These are phyloP conservation scores for Lagerstroemia speciosa DNA, from an alignment of 345 rosid genomes.

Conservation along the genomic window DNA sequence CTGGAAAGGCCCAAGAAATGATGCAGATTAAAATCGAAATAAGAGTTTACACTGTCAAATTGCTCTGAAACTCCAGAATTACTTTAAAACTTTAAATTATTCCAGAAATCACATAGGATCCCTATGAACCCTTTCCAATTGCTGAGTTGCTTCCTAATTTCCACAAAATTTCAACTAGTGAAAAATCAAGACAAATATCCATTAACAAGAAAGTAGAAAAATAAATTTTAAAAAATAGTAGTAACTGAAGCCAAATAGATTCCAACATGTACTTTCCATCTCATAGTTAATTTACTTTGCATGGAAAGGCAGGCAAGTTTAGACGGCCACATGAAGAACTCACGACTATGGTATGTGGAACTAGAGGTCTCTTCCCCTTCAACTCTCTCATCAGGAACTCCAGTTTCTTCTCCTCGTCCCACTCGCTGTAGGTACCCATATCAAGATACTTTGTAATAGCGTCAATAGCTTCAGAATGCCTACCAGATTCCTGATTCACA, in stretches of 20 bases:
- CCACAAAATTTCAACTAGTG: background rate
- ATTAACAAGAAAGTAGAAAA: background rate
- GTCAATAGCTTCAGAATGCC: slow-evolving; percentile 81
- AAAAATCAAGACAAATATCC: background rate
- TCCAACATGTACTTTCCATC: background rate
- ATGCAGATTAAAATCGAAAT: background rate
- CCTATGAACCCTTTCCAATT: background rate
- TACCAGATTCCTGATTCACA: slow-evolving; percentile 64
- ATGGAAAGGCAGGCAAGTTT: background rate
- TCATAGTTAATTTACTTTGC: slow-evolving; percentile 1
- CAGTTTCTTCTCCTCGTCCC: slow-evolving; percentile 91
- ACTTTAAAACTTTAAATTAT: too few relatives aligned
- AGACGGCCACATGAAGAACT: slow-evolving; percentile 8
- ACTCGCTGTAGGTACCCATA: slow-evolving; percentile 88
- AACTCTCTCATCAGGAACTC: slow-evolving; percentile 76
- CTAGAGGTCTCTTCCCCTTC: slow-evolving; percentile 86
- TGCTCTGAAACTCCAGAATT: too few relatives aligned
- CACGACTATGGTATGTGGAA: slow-evolving; percentile 78
- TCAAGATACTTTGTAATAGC: slow-evolving; percentile 81
- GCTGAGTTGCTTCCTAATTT: background rate
- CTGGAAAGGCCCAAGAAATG: slow-evolving; percentile 22
- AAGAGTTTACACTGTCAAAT: background rate
- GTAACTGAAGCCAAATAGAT: background rate
- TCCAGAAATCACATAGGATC: too few relatives aligned
- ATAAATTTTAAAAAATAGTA: background rate